Conservation (phyloP, 2,329 filamentous ascomycete genomes). For the Botrytis aclada region DNA sequence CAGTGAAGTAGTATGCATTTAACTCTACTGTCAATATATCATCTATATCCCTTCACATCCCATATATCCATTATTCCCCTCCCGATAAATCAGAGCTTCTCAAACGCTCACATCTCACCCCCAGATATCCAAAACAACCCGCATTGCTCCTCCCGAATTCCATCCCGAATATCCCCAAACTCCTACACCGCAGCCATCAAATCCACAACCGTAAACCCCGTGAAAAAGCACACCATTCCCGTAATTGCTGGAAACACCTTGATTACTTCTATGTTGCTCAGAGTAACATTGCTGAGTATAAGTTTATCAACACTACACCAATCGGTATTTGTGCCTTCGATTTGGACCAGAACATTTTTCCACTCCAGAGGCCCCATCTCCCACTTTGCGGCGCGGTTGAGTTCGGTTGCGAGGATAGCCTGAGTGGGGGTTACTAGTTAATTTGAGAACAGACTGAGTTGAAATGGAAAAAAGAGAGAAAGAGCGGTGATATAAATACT, state of each 20-base stretch:
- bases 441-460: fast-evolving
- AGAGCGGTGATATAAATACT: not conserved
- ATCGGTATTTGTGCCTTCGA: not conserved
- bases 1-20: not conserved
- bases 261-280: not conserved
- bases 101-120: not conserved
- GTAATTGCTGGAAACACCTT: not conserved
- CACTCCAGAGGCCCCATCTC: not conserved
- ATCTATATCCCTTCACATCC: not conserved
- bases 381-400: not conserved
- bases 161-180: too few species aligned
- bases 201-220: not conserved
- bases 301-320: not conserved
- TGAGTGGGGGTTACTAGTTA: not conserved
- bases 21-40: not conserved
- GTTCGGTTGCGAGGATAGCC: not conserved
- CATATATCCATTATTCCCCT: not conserved
- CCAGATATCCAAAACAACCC: not conserved
- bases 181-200: not conserved
- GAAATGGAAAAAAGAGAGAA: not conserved
- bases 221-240: not conserved
- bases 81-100: not conserved
- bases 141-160: too few species aligned
- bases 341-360: not conserved
- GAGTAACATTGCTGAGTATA: not conserved